Conservation (phyloP, 2,329 filamentous ascomycete genomes). For the Epichloe sibirici region DNA sequence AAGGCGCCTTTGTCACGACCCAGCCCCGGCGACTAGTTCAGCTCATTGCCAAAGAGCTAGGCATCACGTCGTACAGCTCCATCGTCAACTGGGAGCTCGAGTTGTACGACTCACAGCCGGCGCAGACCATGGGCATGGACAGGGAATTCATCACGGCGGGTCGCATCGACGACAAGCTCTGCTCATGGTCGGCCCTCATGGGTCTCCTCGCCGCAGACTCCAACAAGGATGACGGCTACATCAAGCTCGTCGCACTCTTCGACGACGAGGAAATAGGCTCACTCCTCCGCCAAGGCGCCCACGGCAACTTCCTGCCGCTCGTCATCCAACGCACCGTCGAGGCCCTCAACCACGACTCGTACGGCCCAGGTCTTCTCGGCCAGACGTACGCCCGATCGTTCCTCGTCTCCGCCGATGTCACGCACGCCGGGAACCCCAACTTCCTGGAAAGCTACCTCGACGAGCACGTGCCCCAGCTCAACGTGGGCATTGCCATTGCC, state of each 20-base stretch:
- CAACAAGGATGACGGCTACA: constrained; percentile 47
- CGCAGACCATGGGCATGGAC: constrained; percentile 70
- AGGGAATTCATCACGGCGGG: constrained; percentile 92
- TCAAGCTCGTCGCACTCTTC: constrained; percentile 89
- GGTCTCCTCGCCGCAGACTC: constrained; percentile 58
- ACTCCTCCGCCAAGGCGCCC: constrained; percentile 77
- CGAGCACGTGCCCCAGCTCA: constrained; percentile 76
- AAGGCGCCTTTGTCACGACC: constrained; percentile 63
- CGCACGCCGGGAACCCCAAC: constrained; percentile 89
- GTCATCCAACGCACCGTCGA: constrained; percentile 75
- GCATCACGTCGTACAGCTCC: constrained; percentile 52
- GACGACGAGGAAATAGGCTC: constrained; percentile 96
- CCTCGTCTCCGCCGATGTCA: constrained; percentile 85
- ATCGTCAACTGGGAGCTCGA: constrained; percentile 97
- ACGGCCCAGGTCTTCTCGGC: constrained; percentile 51
- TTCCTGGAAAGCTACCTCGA: constrained; percentile 75
- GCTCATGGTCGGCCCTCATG: constrained; percentile 82
- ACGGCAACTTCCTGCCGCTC: constrained; percentile 74
- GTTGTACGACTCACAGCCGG: constrained; percentile 82
- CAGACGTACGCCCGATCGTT: constrained; percentile 88
- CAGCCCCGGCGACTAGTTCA: constrained; percentile 79
- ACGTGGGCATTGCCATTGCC: constrained; percentile 71
- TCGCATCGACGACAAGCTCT: constrained; percentile 94
- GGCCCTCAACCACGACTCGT: constrained; percentile 40
- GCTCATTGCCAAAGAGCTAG: constrained; percentile 68